Percentiles rank a stretch among this genome's conserved stretches.
These are phyloP conservation scores for Tulasnella sp. DNA, from an alignment of 768 basidiomycete species.

Conservation along the genomic window DNA sequence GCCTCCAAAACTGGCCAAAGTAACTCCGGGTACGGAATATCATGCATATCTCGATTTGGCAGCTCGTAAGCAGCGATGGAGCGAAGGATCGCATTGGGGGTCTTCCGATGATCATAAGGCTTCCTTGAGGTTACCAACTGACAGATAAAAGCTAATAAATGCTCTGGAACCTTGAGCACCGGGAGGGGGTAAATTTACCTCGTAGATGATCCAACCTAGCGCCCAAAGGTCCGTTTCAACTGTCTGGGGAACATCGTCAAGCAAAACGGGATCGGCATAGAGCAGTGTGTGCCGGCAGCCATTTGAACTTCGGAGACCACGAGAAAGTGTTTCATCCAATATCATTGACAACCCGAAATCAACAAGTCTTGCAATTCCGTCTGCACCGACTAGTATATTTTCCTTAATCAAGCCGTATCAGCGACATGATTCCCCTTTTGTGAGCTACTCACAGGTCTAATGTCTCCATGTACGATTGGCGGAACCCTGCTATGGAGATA, in stretches of 20 bases:
- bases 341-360: slow-evolving; percentile 6
- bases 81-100: background rate
- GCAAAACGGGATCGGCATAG: slow-evolving; percentile 2
- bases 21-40: background rate
- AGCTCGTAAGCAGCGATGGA: background rate
- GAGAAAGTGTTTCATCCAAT: background rate
- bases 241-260: background rate
- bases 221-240: background rate
- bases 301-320: background rate
- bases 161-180: background rate
- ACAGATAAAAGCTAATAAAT: background rate
- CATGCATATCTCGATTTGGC: background rate
- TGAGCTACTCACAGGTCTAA: no score
- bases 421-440: no score
- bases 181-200: background rate
- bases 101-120: background rate
- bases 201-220: background rate
- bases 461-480: slow-evolving; percentile 19
- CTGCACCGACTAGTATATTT: background rate
- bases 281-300: background rate
- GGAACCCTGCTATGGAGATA: slow-evolving; percentile 20
- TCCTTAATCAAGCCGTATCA: no score
- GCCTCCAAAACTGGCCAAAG: slow-evolving; percentile 2
- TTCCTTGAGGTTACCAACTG: background rate
- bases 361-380: background rate